These are phyloP conservation scores for Sphaerulina populicola DNA, from an alignment of 2,329 filamentous ascomycete genomes.

Conservation along the genomic window DNA sequence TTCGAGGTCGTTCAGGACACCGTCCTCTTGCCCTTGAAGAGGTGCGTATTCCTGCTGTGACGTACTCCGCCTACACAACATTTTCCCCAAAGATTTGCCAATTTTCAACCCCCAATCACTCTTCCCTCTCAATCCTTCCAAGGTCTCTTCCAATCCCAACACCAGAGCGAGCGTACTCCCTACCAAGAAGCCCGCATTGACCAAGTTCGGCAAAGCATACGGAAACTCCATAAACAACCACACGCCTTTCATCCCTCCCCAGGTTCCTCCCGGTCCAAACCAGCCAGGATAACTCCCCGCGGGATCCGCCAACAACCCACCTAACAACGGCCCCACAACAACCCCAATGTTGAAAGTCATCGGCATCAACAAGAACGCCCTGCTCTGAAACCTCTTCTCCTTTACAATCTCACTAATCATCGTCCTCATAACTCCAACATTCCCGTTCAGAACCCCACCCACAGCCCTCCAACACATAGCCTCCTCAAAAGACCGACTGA, in stretches of 20 bases:
- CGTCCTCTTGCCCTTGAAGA: conserved; percentile 26
- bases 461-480: conserved; percentile 59
- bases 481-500: conserved; percentile 53
- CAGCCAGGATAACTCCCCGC: conserved; percentile 52
- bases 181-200: conserved; percentile 55
- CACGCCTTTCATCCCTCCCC: conserved; percentile 52
- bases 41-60: conserved; percentile 28
- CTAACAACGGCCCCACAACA: conserved; percentile 46
- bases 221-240: conserved; percentile 58
- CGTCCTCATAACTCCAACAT: conserved; percentile 65
- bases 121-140: conserved; percentile 36
- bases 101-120: conserved; percentile 37
- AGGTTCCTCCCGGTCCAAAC: conserved; percentile 52
- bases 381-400: conserved; percentile 53
- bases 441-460: conserved; percentile 63
- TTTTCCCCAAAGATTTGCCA: conserved; percentile 33
- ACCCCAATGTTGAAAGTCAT: conserved; percentile 60
- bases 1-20: conserved; percentile 21
- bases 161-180: conserved; percentile 49
- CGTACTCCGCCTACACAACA: conserved; percentile 24
- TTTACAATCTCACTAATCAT: conserved; percentile 65
- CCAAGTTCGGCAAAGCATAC: conserved; percentile 60
- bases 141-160: conserved; percentile 57
- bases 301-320: conserved; percentile 61
- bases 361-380: conserved; percentile 52